A percentile compares a stretch with the other conserved stretches of the same genome.
phyloP scores from a whole-genome alignment of 495 filamentous ascomycete species.

The Usnea hakonensis region DNA sequence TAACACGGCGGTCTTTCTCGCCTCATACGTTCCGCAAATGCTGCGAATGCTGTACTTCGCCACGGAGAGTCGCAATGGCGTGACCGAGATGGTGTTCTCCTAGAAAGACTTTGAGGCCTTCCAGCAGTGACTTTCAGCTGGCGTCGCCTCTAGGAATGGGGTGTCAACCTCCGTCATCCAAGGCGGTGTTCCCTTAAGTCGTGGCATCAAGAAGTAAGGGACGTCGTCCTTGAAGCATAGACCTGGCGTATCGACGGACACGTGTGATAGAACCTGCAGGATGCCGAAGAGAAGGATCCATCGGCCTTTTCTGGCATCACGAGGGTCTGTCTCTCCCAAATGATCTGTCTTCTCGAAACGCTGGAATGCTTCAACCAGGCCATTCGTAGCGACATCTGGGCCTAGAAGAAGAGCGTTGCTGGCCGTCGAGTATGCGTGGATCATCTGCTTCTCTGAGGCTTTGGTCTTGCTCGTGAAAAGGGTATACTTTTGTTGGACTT shows the following conservation, averaged over 20 bases:
- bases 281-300: conserved; percentile 66
- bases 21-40: background rate
- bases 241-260: conserved; percentile 54
- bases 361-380: conserved; percentile 51
- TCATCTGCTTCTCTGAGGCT: conserved; percentile 34
- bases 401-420: conserved; percentile 56
- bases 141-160: background rate
- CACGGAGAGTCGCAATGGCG: background rate
- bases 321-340: conserved; percentile 39
- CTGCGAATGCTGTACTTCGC: background rate
- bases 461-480: conserved; percentile 32
- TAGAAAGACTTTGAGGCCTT: background rate
- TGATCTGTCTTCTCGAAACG: conserved; percentile 53
- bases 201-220: conserved; percentile 52
- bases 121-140: background rate
- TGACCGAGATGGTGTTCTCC: background rate
- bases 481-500: background rate
- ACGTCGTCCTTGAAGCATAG: conserved; percentile 50
- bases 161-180: conserved; percentile 40
- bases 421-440: conserved; percentile 52
- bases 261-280: conserved; percentile 55
- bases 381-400: conserved; percentile 27
- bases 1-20: background rate
- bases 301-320: conserved; percentile 51
- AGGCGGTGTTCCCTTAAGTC: conserved; percentile 46